Evolutionary conservation across 2,329 filamentous ascomycete genomes (phyloP), one percentile per base, ranked within the genome.

Genomic region (Aotearoamyces nothofagi): DNA sequence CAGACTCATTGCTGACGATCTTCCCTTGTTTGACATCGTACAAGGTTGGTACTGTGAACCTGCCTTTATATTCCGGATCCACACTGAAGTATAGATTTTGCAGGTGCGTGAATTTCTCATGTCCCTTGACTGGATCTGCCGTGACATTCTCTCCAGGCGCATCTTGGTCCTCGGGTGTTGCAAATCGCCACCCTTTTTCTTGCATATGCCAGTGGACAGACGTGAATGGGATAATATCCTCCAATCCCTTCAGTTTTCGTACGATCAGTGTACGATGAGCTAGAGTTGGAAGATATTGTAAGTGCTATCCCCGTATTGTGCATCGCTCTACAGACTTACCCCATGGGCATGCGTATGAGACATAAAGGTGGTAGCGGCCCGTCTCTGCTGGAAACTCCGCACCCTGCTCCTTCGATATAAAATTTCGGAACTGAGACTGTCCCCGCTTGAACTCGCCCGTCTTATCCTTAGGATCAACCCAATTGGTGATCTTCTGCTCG

Each of bases 391-490:
- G 51, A 35, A 78, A 81, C 39, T 76, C 57, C 4, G 74, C 70
- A 20, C 62, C 65, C 5, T 68, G 56, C 39, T 76, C 59, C 35
- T 57, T 66, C 13, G 66, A 70, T 39, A 80, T 71, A 46, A 57
- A 59, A 69, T 50, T 68, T 34, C 90, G 74, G 57, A 96, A 96
- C 31, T 72, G 66, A 35, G 81, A 90, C 37, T 66, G 64, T 52
- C 84, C 80, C 37, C 87, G 77, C 60, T 93, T 93, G 66, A 92
- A 96, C 56, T 94, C 84, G 54, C 87, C 87, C 11, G 71, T 69
- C 49, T 72, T 79, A 59, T 90, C 81, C 43, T 63, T 64, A 25
- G 70, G 76, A 37, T 71, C 64, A 29, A 90, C 83, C 83, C 83
- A 93, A 46, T 87, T 71, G 25, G 83, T 86, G 51, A 92, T 82